Percentiles rank a stretch among this genome's conserved stretches.
Conservation (phyloP, 1,284 basidiomycete species). For the Sphaerobolus stellatus region DNA sequence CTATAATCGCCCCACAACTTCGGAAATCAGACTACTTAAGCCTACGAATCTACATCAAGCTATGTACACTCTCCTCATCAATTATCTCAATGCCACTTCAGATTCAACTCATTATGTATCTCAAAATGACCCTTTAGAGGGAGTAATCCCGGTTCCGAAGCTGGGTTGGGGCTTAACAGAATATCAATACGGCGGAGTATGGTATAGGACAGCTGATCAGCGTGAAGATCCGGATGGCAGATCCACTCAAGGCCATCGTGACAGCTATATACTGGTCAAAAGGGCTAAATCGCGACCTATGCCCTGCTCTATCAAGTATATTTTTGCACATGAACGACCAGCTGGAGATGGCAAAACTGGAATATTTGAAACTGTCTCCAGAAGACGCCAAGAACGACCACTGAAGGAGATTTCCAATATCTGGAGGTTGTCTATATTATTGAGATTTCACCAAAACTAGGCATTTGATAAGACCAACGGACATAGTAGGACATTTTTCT, state of each 20-base stretch:
- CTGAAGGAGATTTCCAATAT: conserved; percentile 1
- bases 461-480: neutral
- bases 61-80: neutral
- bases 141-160: neutral
- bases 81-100: neutral
- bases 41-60: neutral
- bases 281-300: neutral
- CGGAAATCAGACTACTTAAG: neutral
- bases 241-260: neutral
- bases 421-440: neutral
- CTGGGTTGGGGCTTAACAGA: neutral
- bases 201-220: neutral
- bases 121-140: neutral
- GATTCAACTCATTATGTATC: neutral
- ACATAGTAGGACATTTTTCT: neutral
- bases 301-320: neutral
- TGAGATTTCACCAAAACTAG: neutral
- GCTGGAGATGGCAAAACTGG: neutral
- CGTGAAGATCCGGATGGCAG: neutral
- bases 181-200: neutral
- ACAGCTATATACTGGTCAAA: neutral
- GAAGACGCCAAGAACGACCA: neutral
- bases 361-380: neutral
- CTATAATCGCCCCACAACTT: neutral
- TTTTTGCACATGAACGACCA: conserved; percentile 2